Conservation (phyloP, 306 rosid species). For the barrel medic (Medicago truncatula) region DNA sequence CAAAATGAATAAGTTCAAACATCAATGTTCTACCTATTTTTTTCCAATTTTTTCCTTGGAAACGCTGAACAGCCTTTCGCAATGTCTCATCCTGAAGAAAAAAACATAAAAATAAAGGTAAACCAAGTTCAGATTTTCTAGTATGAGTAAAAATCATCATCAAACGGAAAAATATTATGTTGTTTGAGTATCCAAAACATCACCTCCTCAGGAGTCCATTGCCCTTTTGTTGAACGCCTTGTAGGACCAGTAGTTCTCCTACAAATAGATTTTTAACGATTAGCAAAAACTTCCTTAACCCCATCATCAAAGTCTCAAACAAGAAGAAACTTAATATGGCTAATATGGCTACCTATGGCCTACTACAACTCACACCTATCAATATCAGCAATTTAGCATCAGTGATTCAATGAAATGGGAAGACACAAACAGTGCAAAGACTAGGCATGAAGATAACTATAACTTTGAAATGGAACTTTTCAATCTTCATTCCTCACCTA, state of each 20-base stretch:
- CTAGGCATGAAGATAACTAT: slow-evolving; percentile 11
- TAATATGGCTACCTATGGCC: too few relatives aligned
- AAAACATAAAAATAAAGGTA: neutral
- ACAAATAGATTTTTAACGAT: slow-evolving; percentile 40
- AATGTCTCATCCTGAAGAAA: slow-evolving; percentile 73
- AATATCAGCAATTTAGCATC: slow-evolving; percentile 2
- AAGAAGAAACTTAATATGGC: slow-evolving; percentile 2
- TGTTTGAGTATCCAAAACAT: slow-evolving; percentile 22
- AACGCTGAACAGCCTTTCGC: slow-evolving; percentile 84
- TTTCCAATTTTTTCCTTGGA: slow-evolving; percentile 97
- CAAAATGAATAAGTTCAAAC: slow-evolving; percentile 28
- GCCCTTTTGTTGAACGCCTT: slow-evolving; percentile 99
- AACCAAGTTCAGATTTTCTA: slow-evolving; percentile 7
- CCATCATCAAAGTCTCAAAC: slow-evolving; percentile 29
- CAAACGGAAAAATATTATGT: slow-evolving; percentile 27
- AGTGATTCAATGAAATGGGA: slow-evolving; percentile 9
- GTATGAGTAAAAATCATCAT: slow-evolving; percentile 11
- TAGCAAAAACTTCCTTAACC: slow-evolving; percentile 19
- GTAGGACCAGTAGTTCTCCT: slow-evolving; percentile 99
- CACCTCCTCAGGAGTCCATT: slow-evolving; percentile 98
- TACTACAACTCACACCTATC: slow-evolving; percentile 16
- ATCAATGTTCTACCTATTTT: slow-evolving; percentile 73
- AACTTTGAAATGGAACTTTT: neutral
- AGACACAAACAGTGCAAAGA: slow-evolving; percentile 3
- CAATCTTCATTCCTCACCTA: slow-evolving; percentile 16